Base-by-base conservation (phyloP, 2,329 filamentous ascomycete genomes). In the Chrysoporthe deuterocubensis region DNA sequence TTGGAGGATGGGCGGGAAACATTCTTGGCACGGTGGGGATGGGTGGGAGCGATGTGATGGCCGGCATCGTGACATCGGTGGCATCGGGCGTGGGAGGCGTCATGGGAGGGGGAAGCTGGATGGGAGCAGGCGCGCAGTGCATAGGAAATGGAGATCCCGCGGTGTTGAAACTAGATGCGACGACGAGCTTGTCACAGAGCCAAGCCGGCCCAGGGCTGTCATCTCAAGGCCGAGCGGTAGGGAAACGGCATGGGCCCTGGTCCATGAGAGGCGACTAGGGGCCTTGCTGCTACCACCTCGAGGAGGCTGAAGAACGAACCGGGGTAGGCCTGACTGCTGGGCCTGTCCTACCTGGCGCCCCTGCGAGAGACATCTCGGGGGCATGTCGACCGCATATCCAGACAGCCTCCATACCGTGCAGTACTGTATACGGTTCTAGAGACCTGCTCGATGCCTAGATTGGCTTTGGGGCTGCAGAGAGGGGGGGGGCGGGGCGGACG, bases 161-260 rank as follows among this genome's bases (percentile, higher is more conserved):
- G 67, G 61, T 61, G 71, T 75, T 76, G 75, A 75, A 77, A 76
- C 74, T 69, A 69, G 66, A 73, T 71, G 65, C 73, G 72, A 66
- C 52, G 64, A 54, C 26, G 34, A 43, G 56, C 64, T 52, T 60
- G 64, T 66, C 64, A 44, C 64, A 66, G 64, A 66, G 64, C 56
- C 40, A 60, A 52, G 56, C 18, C 54, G 14, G 50, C 37, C 52
- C 46, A 37, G 62, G 46, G 48, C 61, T 63, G 61, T 42, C 37
- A 48, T 37, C 60, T 16, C 43, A 62, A 62, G 32, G 43, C 44
- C 44, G 26, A 48, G 43, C 26, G 26, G 60, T 37, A 48, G 43
- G 60, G 44, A 34, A 26, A 62, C 42, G 42, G n/a, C 60, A 62
- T 48, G 60, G 60, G 44, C 44, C 60, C 60, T 62, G 44, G 60